Evolutionary conservation across 768 basidiomycete species (phyloP).

Genomic region (Baorangia bicolor): DNA sequence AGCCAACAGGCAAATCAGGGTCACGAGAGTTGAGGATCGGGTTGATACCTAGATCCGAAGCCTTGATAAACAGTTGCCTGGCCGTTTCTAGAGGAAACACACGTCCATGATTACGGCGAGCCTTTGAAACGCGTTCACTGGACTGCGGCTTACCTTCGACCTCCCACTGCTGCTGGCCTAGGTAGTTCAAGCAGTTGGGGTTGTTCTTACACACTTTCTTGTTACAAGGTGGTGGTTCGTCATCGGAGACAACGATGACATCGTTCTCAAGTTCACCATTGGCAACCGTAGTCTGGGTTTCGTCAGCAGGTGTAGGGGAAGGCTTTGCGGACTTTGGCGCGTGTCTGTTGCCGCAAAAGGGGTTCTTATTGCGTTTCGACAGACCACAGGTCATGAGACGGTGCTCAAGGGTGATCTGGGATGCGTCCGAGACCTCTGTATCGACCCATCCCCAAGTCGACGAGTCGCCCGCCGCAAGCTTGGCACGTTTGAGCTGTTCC

Average conservation of each 20-base stretch:
- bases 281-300: conserved; percentile 14
- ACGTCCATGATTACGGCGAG: conserved; percentile 4
- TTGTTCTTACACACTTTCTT: conserved; percentile 70
- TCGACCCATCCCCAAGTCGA: conserved; percentile 83
- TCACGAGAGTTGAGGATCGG: conserved; percentile 53
- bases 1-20: conserved; percentile 64
- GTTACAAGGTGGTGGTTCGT: conserved; percentile 54
- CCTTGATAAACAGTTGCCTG: conserved; percentile 50
- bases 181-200: conserved; percentile 83
- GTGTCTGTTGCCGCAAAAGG: conserved; percentile 62
- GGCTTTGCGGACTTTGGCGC: conserved; percentile 24
- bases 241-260: conserved; percentile 69
- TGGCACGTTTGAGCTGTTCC: conserved; percentile 59
- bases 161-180: conserved; percentile 85
- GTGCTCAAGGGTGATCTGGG: conserved; percentile 68
- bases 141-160: conserved; percentile 49
- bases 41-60: conserved; percentile 51
- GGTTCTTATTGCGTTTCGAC: conserved; percentile 45
- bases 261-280: conserved; percentile 56
- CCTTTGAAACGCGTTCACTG: conserved; percentile 11
- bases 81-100: conserved; percentile 44
- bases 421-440: conserved; percentile 53
- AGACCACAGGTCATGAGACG: conserved; percentile 67
- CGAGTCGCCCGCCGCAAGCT: conserved; percentile 43
- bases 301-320: conserved; percentile 5